Base-by-base conservation (phyloP, 2,329 filamentous ascomycete genomes). In the Neonectria faginata region DNA sequence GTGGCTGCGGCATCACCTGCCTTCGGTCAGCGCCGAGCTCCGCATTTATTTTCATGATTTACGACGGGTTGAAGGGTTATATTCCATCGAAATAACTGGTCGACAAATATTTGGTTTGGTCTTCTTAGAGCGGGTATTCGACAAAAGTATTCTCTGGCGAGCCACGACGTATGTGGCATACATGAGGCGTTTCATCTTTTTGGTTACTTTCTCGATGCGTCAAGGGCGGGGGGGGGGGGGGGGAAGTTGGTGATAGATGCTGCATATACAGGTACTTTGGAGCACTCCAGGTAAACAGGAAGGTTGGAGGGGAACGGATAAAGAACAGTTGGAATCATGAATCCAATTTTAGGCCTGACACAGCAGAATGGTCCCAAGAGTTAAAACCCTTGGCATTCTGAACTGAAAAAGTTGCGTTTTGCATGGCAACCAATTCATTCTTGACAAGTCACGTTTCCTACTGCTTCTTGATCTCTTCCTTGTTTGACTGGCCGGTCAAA, bases 41-140 rank as follows among this genome's bases (percentile, higher is more conserved):
- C n/a, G 96, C 96, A 8, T 94, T 98, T 75, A 99, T 99, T 65
- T 99, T 99, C 75, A 94, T 96, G 66, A 89, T 98, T 66, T 98
- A 94, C 77, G 96, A 98, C 80, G 91, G 90, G 14, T 79, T 99
- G 78, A 94, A 94, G 81, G 85, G 84, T 67, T 82, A 88, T 70
- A 85, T 96, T 74, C 84, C 86, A 36, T 72, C 87, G 69, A 79
- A 81, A 59, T 69, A 36, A 53, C 9, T 18, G 9, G 18, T 27
- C 9, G n/a, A 5, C 20, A 0, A 11, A 20, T 18, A 31, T 36
- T 53, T 57, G 41, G 48, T 12, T 44, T 52, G 39, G 56, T 62
- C 16, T 48, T 58, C 10, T 29, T 45, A 56, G 56, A 60, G 54
- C 25, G 36, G 61, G 31, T 11, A 36, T 33, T 51, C 6, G 29